A percentile compares a stretch with the other conserved stretches of the same genome.
Evolutionary conservation across 306 rosid genomes (phyloP).

Genomic region (Gastrolobium villosum): DNA sequence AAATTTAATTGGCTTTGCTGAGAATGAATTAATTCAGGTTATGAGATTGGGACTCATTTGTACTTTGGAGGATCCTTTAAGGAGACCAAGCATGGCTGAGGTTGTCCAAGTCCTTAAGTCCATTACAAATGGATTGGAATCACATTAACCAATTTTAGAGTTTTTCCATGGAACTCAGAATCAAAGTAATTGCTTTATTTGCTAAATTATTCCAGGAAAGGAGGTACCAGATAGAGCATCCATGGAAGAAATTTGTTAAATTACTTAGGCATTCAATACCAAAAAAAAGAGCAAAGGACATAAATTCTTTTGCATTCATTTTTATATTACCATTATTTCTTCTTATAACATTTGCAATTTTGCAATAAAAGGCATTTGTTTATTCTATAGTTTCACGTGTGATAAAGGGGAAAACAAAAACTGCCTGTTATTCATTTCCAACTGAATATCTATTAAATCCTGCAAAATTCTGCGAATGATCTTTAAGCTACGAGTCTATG

Average conservation of each 20-base stretch:
- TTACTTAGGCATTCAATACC: slow-evolving; percentile 47
- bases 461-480: no score
- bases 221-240: slow-evolving; percentile 36
- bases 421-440: neutral
- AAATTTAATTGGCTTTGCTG: slow-evolving; percentile 77
- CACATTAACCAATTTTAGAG: slow-evolving; percentile 44
- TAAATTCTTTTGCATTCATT: slow-evolving; percentile 69
- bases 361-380: slow-evolving; percentile 67
- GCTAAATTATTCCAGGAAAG: slow-evolving; percentile 42
- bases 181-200: slow-evolving; percentile 28
- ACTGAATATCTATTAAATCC: neutral
- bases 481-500: no score
- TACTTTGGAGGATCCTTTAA: slow-evolving; percentile 86
- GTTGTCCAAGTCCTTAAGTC: slow-evolving; percentile 98
- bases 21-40: slow-evolving; percentile 91
- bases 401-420: slow-evolving; percentile 4
- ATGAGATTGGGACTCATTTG: slow-evolving; percentile 93
- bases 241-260: slow-evolving; percentile 39
- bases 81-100: slow-evolving; percentile 98
- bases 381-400: slow-evolving; percentile 47
- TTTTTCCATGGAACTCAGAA: slow-evolving; percentile 36
- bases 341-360: slow-evolving; percentile 38
- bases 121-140: slow-evolving; percentile 84
- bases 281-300: slow-evolving; percentile 16
- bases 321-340: slow-evolving; percentile 58